Percentiles rank a stretch among this genome's conserved stretches.
These are phyloP conservation scores for Cryptosporidium muris DNA, from an alignment of 169 alveolate species.

Conservation along the genomic window DNA sequence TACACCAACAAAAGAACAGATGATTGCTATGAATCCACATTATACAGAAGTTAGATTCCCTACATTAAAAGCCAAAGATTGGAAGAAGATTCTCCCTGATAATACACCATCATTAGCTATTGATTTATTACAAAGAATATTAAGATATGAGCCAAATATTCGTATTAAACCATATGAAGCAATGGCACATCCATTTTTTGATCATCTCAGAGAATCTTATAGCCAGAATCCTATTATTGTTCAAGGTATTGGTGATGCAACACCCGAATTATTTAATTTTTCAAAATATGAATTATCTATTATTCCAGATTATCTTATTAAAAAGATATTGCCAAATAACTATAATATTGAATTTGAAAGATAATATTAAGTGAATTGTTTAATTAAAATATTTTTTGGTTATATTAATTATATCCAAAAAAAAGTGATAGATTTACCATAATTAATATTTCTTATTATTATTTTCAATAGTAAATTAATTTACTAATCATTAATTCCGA, in stretches of 20 bases:
- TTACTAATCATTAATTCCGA: too few species aligned
- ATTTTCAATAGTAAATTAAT: too few species aligned
- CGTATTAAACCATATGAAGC: constrained; percentile 87
- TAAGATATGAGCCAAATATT: constrained; percentile 86
- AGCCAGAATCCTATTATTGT: not conserved
- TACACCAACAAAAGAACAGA: constrained; percentile 91
- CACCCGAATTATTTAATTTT: constrained; percentile 52
- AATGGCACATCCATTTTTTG: constrained; percentile 93
- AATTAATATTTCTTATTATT: too few species aligned
- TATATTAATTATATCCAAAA: not conserved
- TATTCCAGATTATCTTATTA: constrained; percentile 49
- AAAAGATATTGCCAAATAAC: constrained; percentile 57
- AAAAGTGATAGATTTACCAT: not conserved
- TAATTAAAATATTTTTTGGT: not conserved
- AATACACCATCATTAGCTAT: constrained; percentile 82
- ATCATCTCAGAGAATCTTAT: constrained; percentile 86
- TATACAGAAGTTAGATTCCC: constrained; percentile 92
- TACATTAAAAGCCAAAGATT: constrained; percentile 83
- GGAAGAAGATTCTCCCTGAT: constrained; percentile 83
- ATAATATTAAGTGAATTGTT: not conserved
- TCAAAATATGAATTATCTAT: constrained; percentile 67
- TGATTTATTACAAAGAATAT: constrained; percentile 80
- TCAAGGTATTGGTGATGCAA: constrained; percentile 9
- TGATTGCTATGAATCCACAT: constrained; percentile 93
- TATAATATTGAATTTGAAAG: constrained; percentile 16